Evolutionary conservation across 176 grass and related monocot species (phyloP), one percentile per base, ranked within the genome.

Genomic region (Zoysia japonica): DNA sequence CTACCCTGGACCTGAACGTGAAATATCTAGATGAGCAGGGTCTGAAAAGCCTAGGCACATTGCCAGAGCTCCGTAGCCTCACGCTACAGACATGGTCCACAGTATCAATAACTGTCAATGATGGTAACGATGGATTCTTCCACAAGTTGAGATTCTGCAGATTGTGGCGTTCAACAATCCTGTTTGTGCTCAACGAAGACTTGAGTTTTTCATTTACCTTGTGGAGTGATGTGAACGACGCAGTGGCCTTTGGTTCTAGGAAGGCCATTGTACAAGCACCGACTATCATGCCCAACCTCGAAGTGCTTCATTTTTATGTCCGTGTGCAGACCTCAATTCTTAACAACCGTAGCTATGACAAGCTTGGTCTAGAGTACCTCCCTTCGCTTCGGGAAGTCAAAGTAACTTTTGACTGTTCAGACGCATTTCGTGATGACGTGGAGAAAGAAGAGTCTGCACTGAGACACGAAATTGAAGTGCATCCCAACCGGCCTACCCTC

Each of bases 1-100:
- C 15, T 3, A 0, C 0, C 0, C 20, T 78, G 64, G 0, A 1
- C 0, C 3, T 78, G 10, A 0, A 0, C 0, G 0, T 66, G 1
- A 2, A 1, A 11, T 1, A 19, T 2, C 1, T 69, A 17, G 67
- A 47, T 28, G 67, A 47, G 9, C 1, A 28, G 37, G 7, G 0
- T 43, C 37, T 78, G 2, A 2, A 10, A 52, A 51, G 13, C 3
- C 43, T 67, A 11, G 76, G 47, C 2, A 12, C 37, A 35, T 43
- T 78, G 37, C 47, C 76, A 2, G 47, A 49, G 3, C 76, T 78
- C 40, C 76, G 37, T 28, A 1, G 0, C 39, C 62, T 78, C 15
- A 0, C 0, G 0, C 8, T 78, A 3, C 0, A 1, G 5, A 16
- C 38, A 1, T 2, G 0, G 0, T 45, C 43, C 5, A 47, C 8